These are phyloP conservation scores for Verticillium longisporum DNA, from an alignment of 2,329 filamentous ascomycete species.

Conservation along the genomic window DNA sequence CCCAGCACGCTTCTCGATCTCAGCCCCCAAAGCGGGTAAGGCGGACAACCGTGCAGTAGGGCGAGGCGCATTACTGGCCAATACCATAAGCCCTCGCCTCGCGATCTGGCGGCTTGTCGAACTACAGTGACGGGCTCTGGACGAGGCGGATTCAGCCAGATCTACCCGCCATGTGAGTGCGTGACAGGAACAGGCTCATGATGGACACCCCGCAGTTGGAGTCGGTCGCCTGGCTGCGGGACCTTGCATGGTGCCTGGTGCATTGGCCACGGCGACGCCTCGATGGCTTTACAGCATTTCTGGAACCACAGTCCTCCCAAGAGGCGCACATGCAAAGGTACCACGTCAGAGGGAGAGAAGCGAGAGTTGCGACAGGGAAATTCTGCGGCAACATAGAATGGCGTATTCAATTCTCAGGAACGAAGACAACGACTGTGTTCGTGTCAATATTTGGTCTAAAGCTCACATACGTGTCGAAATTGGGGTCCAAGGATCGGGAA, in stretches of 20 bases:
- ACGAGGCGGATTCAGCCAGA: neutral
- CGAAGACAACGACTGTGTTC: too few species aligned
- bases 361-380: too few species aligned
- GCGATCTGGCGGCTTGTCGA: neutral
- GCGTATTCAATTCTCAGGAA: too few species aligned
- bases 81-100: neutral
- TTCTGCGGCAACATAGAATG: too few species aligned
- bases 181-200: neutral
- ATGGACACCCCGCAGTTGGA: neutral
- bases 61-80: neutral
- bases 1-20: neutral
- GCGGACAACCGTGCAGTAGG: neutral
- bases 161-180: neutral
- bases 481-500: too few species aligned
- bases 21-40: neutral
- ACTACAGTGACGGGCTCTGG: neutral
- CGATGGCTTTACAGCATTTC: neutral
- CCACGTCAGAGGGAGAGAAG: too few species aligned
- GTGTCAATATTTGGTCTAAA: too few species aligned
- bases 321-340: too few species aligned
- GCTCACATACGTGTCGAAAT: too few species aligned
- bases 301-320: neutral
- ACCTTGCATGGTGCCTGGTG: neutral
- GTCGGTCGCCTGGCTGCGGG: neutral
- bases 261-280: neutral